Percentiles rank a stretch among this genome's conserved stretches.
phyloP scores from a whole-genome alignment of 768 basidiomycete genomes.

The Mrakia gelida region DNA sequence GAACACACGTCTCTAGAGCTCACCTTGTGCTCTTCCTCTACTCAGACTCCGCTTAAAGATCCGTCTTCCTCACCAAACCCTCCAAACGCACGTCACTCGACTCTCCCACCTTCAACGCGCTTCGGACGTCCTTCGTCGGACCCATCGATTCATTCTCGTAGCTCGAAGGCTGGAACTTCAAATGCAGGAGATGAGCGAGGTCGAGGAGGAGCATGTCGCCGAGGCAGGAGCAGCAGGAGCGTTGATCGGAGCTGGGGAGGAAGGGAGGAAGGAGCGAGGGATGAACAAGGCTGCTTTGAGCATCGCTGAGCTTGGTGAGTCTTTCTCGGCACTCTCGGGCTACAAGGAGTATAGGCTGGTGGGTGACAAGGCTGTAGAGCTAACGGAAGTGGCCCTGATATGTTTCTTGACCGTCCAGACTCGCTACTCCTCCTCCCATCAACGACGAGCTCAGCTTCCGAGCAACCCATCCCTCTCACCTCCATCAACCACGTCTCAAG shows the following conservation, averaged over 20 bases:
- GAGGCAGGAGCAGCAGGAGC: constrained; percentile 13
- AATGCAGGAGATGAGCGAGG: constrained; percentile 52
- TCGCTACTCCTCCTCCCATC: constrained; percentile 1
- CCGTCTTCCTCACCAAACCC: constrained; percentile 70
- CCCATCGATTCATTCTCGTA: constrained; percentile 76
- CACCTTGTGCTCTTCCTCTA: constrained; percentile 27
- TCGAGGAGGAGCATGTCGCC: neutral
- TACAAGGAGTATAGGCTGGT: too few species aligned
- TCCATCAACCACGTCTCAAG: constrained; percentile 66
- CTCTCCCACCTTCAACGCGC: constrained; percentile 76
- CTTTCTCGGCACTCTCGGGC: too few species aligned
- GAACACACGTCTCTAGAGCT: neutral
- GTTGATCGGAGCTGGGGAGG: constrained; percentile 47
- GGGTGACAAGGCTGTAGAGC: neutral
- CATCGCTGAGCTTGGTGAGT: constrained; percentile 80
- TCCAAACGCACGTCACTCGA: constrained; percentile 65
- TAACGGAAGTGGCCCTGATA: neutral
- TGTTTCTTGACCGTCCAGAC: neutral
- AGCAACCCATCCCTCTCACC: constrained; percentile 57
- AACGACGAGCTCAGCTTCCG: constrained; percentile 20
- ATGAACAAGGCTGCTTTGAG: constrained; percentile 93
- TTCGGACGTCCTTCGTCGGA: constrained; percentile 75
- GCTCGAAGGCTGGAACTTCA: constrained; percentile 76
- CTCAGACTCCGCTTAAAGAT: constrained; percentile 78
- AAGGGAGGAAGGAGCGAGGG: constrained; percentile 77